Evolutionary conservation across 495 filamentous ascomycete species (phyloP).

Genomic region (Penicillium nucicola): DNA sequence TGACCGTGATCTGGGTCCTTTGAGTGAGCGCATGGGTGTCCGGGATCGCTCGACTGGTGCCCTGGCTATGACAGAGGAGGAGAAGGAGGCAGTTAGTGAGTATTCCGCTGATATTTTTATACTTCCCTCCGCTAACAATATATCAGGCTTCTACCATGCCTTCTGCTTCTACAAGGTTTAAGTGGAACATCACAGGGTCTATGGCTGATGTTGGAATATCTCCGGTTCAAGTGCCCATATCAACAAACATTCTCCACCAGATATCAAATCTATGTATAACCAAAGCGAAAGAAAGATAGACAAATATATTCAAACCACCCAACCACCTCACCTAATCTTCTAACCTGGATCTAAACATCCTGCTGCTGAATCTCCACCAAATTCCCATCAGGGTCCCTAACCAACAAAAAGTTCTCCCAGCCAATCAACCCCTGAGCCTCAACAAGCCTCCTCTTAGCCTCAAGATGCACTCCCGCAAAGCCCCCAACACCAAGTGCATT

Average conservation of each 20-base stretch:
- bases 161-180: slow-evolving; percentile 95
- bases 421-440: slow-evolving; percentile 12
- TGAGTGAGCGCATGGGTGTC: slow-evolving; percentile 95
- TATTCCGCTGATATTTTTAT: slow-evolving; percentile 1
- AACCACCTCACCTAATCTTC: not conserved
- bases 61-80: slow-evolving; percentile 69
- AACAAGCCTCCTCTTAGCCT: slow-evolving; percentile 3
- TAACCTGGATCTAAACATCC: not conserved
- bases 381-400: slow-evolving; percentile 30
- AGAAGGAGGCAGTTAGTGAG: slow-evolving; percentile 82
- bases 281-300: too few relatives aligned
- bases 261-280: too few relatives aligned
- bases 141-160: slow-evolving; percentile 72
- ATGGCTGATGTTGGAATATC: too few relatives aligned
- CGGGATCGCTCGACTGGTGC: slow-evolving; percentile 64
- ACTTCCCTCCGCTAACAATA: slow-evolving; percentile 6
- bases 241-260: too few relatives aligned
- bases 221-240: too few relatives aligned
- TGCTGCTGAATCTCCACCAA: slow-evolving; percentile 26
- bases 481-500: slow-evolving; percentile 12
- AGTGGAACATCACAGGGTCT: not conserved
- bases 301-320: not conserved
- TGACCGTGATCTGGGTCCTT: slow-evolving; percentile 67
- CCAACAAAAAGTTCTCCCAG: slow-evolving; percentile 16
- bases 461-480: not conserved